Conservation (phyloP, 176 grass and related monocot genomes). For the Saccharum officinarum region DNA sequence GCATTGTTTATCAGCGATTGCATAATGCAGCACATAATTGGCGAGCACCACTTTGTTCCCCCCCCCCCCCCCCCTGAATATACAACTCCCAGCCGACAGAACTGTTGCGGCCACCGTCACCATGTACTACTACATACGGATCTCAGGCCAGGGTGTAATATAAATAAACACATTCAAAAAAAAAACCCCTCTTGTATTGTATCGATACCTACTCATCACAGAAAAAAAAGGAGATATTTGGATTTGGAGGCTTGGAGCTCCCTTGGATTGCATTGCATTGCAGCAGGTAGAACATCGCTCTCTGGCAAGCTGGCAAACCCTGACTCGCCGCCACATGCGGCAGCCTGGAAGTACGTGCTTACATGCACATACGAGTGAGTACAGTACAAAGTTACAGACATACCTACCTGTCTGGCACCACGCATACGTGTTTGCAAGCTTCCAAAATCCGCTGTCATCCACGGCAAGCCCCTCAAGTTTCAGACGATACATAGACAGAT, state of each 20-base stretch:
- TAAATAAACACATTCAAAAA: background rate
- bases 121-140: background rate
- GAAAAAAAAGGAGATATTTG: background rate
- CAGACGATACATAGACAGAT: background rate
- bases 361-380: background rate
- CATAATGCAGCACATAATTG: background rate
- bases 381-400: background rate
- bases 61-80: background rate
- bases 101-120: background rate
- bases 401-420: background rate
- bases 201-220: background rate
- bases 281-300: conserved; percentile 25
- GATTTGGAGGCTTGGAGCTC: background rate
- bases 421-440: background rate
- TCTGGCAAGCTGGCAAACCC: background rate
- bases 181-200: background rate
- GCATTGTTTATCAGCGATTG: background rate
- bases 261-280: background rate
- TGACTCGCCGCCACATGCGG: conserved; percentile 27
- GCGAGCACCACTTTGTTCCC: background rate
- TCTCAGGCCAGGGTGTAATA: no score
- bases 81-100: conserved; percentile 24
- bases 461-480: background rate
- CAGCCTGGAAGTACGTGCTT: background rate
- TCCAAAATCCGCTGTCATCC: background rate